Evolutionary conservation across 768 basidiomycete genomes (phyloP), one percentile per base, ranked within the genome.

Genomic region (Hirschioporus abietinus): DNA sequence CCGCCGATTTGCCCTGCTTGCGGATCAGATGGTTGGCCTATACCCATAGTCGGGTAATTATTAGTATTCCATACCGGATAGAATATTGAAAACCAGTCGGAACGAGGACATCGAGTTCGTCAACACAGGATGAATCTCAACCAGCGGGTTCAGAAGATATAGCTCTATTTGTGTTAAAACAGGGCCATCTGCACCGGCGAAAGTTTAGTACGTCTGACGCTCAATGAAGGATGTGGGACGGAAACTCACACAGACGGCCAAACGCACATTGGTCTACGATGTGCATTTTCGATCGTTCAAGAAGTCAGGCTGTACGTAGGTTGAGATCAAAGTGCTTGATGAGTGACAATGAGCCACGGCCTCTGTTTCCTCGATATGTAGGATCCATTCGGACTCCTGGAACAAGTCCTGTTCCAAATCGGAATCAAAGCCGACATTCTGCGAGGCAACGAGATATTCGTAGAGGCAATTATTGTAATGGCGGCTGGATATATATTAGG

Each of bases 161-260:
- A 94, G 81, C 72, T 94, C 92, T 0, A 90, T 92, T 72, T 90
- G 89, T 2, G 85, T 84, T 17, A 94, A 81, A 6, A 93, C 85
- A 4, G 92, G 92, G 0, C 91, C 92, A 75, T 93, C 91, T 93
- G 61, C 20, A 52, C 42, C 4, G 15, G 12, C 3, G 15, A 52
- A 1, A 12, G 15, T 52, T 6, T 20, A 15, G 12, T 10, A 15
- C 12, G 20, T 52, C 35, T 36, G 35, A 20, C 20, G 42, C 1
- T 52, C 20, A 52, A 52, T 5, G 1, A 6, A 3, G 42, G 42
- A 15, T 6, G 12, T 52, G 3, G 2, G 4, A 20, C 6, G 20
- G 4, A 20, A 52, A 52, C 42, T 52, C 20, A 52, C 42, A 52
- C 4, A 52, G 42, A 52, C 42, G 12, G 15, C 6, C 42, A 52